A percentile compares a stretch with the other conserved stretches of the same genome.
Evolutionary conservation across 2,329 filamentous ascomycete species (phyloP).

Genomic region (Colletotrichum agaves): DNA sequence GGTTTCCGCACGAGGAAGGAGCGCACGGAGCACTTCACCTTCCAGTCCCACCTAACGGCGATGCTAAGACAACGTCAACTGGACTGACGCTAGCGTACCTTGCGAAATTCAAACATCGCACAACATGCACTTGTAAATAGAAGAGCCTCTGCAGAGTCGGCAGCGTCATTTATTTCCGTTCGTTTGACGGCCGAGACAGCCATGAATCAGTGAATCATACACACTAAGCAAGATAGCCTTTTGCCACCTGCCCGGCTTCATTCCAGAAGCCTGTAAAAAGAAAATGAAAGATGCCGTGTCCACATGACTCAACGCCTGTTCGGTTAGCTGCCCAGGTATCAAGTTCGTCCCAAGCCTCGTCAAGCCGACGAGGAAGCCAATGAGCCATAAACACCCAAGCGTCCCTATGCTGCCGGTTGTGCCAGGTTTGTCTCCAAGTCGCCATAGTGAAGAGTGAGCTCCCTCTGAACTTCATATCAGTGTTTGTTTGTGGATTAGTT

Average conservation of each 20-base stretch:
- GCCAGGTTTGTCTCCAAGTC: constrained; percentile 64
- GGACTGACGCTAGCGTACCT: too few species aligned
- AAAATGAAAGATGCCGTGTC: constrained; percentile 14
- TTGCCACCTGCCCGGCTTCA: constrained; percentile 28
- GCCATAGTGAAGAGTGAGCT: constrained; percentile 69
- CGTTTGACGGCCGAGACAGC: constrained; percentile 23
- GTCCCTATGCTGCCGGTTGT: constrained; percentile 23
- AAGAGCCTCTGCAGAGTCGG: constrained; percentile 7
- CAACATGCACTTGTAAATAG: background rate
- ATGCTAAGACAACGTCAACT: background rate
- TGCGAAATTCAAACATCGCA: too few species aligned
- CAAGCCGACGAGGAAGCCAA: constrained; percentile 17
- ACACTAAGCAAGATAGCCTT: constrained; percentile 28
- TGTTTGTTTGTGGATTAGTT: background rate
- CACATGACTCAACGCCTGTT: constrained; percentile 36
- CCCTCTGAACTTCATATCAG: constrained; percentile 55
- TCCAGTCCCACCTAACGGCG: background rate
- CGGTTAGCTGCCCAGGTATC: constrained; percentile 26
- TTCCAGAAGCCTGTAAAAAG: constrained; percentile 29
- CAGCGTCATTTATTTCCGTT: constrained; percentile 35
- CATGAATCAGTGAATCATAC: constrained; percentile 36
- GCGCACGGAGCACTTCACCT: constrained; percentile 28
- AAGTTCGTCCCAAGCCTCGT: constrained; percentile 32
- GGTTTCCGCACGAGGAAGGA: constrained; percentile 26
- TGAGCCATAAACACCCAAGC: constrained; percentile 9